Base-by-base conservation (phyloP, 2,329 filamentous ascomycete genomes). In the Didymella segeticola region DNA sequence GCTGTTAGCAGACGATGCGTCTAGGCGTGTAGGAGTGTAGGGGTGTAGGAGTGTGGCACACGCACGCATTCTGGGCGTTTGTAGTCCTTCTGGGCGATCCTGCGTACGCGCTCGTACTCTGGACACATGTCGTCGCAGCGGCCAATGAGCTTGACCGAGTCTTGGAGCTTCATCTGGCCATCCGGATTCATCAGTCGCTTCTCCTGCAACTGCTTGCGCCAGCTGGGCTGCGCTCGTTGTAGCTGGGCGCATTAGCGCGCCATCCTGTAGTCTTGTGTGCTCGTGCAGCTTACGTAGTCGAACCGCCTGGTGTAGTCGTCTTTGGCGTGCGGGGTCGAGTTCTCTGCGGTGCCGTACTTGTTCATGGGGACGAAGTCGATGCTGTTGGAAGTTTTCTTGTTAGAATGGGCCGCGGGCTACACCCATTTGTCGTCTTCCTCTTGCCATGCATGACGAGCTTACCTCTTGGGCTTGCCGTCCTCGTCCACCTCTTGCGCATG, bases 91-190 rank as follows among this genome's bases (percentile, higher is more conserved):
- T 86, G 82, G 37, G 83, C 79, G 42, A 86, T 84, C 31, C 86
- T 79, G 60, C 86, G 81, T 36, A 86, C 80, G 36, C 85, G 75
- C 73, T 88, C 86, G 53, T 79, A 86, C 58, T 87, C 83, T 2
- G 86, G 82, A 65, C 86, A 88, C 84, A 88, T 87, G 59, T 83
- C 82, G 31, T 79, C 80, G 70, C 86, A 88, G 43, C 81, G 84
- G 43, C 85, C 86, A 5, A 85, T 80, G 0, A 83, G 80, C 17
- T 83, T 86, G 63, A 88, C 86, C 23, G 85, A 84, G 57, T 87
- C 80, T 25, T 80, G 79, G 53, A 88, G 75, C 20, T 78, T 79
- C 47, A 82, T 84, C n/a, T 83, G 83, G 36, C 70, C 83, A 53
- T 85, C 80, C 5, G 85, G 85, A 64, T 87, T 70, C 71, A 73